A percentile compares a stretch with the other conserved stretches of the same genome.
Evolutionary conservation across 176 grass and related monocot genomes (phyloP).

Genomic region (Lolium rigidum): DNA sequence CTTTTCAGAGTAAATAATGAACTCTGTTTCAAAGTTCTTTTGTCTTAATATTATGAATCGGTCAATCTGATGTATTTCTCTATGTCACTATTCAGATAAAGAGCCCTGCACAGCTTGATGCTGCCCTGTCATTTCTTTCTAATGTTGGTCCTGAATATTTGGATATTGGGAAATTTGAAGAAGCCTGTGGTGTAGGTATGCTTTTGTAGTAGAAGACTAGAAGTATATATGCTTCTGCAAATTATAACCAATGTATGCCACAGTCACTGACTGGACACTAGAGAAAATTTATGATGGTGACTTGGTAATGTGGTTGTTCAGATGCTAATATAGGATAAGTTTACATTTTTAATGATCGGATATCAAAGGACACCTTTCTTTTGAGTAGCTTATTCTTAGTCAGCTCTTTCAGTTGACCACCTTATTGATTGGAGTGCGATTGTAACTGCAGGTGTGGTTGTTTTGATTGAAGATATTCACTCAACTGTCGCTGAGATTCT

Average conservation of each 20-base stretch:
- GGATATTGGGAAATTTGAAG: constrained; percentile 69
- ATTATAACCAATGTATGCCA: constrained; percentile 19
- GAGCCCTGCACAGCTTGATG: constrained; percentile 80
- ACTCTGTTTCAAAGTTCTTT: constrained; percentile 10
- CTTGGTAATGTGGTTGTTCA: constrained; percentile 6
- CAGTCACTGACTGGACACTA: not conserved
- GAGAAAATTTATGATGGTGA: not conserved
- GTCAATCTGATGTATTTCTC: not conserved
- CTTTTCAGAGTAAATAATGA: not conserved
- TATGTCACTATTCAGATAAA: constrained; percentile 69
- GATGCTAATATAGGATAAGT: constrained; percentile 17
- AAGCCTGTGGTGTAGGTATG: constrained; percentile 91
- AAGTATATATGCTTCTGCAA: constrained; percentile 29
- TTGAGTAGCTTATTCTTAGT: constrained; percentile 21
- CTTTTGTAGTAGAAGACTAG: not conserved
- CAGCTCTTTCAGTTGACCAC: constrained; percentile 3
- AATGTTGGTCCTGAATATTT: constrained; percentile 71
- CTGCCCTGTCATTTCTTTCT: constrained; percentile 71
- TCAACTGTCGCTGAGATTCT: constrained; percentile 66
- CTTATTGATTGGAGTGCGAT: constrained; percentile 33
- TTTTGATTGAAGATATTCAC: constrained; percentile 89
- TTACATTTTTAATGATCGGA: constrained; percentile 1
- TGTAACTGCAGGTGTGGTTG: constrained; percentile 70
- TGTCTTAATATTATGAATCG: not conserved
- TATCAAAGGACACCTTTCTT: constrained; percentile 11